Evolutionary conservation across 2,329 filamentous ascomycete species (phyloP), one percentile per base, ranked within the genome.

Genomic region (Harringtonia aguacate): DNA sequence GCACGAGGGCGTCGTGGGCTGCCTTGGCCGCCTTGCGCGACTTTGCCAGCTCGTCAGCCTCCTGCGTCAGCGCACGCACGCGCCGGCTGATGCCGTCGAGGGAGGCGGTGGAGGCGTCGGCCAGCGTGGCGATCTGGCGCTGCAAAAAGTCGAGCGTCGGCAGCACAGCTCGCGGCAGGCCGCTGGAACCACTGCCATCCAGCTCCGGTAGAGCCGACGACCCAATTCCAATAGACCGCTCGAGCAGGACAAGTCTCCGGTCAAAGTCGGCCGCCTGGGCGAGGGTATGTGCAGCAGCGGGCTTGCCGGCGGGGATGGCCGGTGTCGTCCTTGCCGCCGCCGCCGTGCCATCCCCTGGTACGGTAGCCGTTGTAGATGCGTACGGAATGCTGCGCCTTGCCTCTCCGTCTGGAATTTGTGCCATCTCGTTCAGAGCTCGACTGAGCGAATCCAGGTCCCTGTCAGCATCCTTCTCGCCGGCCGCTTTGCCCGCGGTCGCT

Each of bases 221-320:
- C 34, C 79, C 83, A 39, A 95, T 74, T 10, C 92, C 92, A 24
- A 98, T 74, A 2, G 81, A 76, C 52, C 79, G 79, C 66, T 98
- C 92, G 39, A 98, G 69, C 27, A 84, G 68, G 3, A 82, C 68
- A 18, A 98, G 75, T 6, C 92, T 79, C 27, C 77, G 74, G 58
- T 97, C 90, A 55, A 98, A 95, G 50, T 92, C 84, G 21, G 89
- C 86, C 8, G 86, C 83, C 60, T 88, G 85, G 29, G 81, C 78
- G 30, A 95, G 70, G 22, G 82, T 77, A 55, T 86, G 82, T 34
- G 70, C 35, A 50, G 49, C 15, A 54, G 54, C 33, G 3, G 43
- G 15, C 7, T 20, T 13, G 9, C 22, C 17, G 52, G 51, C 9
- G 3, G 60, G 38, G 51, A 60, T 13, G 7, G 31, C 10, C 13